Percentiles rank a stretch among this genome's conserved stretches.
These are phyloP conservation scores for Alternaria sp. DNA, from an alignment of 2,329 filamentous ascomycete genomes.

Conservation along the genomic window DNA sequence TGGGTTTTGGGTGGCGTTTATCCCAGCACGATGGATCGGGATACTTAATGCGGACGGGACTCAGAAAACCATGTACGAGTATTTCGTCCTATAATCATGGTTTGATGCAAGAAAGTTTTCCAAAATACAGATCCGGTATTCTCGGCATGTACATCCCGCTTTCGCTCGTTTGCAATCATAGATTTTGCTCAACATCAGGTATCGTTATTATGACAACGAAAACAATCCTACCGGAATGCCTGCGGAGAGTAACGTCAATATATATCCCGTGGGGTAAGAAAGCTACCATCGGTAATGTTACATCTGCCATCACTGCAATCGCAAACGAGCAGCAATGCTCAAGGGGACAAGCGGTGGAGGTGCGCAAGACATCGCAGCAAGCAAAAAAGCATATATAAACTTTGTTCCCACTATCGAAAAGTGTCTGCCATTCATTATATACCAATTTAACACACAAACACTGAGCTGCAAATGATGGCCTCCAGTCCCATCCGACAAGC, in stretches of 20 bases:
- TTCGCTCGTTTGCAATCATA: background rate
- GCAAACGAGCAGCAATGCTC: background rate
- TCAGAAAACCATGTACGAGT: conserved; percentile 20
- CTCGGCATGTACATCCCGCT: background rate
- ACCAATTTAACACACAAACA: background rate
- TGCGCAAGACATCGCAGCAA: background rate
- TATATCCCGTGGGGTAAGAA: background rate
- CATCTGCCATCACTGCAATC: background rate
- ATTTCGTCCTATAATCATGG: conserved; percentile 11
- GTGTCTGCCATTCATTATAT: background rate
- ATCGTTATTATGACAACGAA: background rate
- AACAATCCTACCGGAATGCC: background rate
- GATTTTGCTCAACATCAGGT: background rate
- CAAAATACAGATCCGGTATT: background rate
- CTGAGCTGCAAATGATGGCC: background rate
- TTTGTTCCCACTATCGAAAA: background rate
- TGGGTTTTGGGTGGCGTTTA: conserved; percentile 24
- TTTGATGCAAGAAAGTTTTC: background rate
- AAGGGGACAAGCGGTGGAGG: background rate
- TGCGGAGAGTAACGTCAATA: background rate
- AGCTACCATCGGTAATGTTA: background rate
- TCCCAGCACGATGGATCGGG: conserved; percentile 4
- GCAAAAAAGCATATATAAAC: background rate
- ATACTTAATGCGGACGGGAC: conserved; percentile 9
- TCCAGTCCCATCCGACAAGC: background rate